Percentiles rank a stretch among this genome's conserved stretches.
Conservation (phyloP, 2,329 filamentous ascomycete genomes). For the Scytalidium sp. region DNA sequence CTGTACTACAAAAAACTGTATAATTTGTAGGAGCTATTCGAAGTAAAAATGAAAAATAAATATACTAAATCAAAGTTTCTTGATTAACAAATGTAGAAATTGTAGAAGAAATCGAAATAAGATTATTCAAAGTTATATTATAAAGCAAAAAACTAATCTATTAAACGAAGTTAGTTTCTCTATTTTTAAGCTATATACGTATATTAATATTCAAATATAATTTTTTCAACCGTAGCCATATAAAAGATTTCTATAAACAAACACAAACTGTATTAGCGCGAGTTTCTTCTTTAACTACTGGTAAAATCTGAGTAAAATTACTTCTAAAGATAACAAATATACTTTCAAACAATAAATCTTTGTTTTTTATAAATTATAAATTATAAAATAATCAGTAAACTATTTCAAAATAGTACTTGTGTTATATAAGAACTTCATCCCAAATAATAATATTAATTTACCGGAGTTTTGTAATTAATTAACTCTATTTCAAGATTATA, state of each 20-base stretch:
- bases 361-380: background rate
- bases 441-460: slow-evolving; percentile 1
- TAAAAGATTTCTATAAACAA: background rate
- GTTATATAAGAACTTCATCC: slow-evolving; percentile 1
- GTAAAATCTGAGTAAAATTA: background rate
- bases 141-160: background rate
- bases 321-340: background rate
- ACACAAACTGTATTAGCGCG: background rate
- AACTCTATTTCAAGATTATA: background rate
- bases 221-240: background rate
- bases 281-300: background rate
- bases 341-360: background rate
- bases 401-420: background rate
- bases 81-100: background rate
- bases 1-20: background rate
- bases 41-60: background rate
- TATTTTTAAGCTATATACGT: background rate
- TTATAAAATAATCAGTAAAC: background rate
- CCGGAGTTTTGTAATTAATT: background rate
- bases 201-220: background rate
- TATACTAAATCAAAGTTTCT: background rate
- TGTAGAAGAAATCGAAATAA: background rate
- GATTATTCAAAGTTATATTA: background rate
- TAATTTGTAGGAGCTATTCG: background rate
- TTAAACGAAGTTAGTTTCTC: background rate